Conservation (phyloP, 331 rosid genomes). For the Pyracantha coccinea region DNA sequence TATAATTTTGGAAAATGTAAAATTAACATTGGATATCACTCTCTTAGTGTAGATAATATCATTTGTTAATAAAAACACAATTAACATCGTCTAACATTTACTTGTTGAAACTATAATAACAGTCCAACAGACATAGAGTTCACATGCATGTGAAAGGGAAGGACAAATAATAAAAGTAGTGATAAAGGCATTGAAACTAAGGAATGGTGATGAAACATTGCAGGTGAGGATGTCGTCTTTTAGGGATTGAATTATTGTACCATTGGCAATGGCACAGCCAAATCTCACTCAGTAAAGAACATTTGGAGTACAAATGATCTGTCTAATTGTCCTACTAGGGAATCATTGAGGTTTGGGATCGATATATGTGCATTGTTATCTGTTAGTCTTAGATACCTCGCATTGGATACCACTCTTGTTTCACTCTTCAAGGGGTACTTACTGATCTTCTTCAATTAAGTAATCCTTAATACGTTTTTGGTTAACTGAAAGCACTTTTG, state of each 20-base stretch:
- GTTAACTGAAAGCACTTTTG: background rate
- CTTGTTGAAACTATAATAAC: background rate
- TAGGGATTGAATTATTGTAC: constrained; percentile 7
- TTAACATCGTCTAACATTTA: background rate
- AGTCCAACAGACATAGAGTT: background rate
- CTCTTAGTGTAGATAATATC: too few species aligned
- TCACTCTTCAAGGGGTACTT: background rate
- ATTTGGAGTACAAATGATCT: background rate
- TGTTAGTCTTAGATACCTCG: background rate
- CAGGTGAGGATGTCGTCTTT: background rate
- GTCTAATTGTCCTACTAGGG: background rate
- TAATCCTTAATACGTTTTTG: background rate
- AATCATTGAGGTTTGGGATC: background rate
- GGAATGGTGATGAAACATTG: constrained; percentile 2
- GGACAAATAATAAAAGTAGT: too few species aligned
- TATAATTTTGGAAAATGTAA: too few species aligned
- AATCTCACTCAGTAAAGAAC: background rate
- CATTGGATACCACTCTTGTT: background rate
- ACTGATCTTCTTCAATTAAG: background rate
- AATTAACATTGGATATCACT: too few species aligned
- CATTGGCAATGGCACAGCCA: background rate
- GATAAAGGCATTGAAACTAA: constrained; percentile 2
- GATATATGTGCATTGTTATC: background rate
- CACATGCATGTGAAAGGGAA: background rate
- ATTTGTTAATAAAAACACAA: too few species aligned